Conservation (phyloP, 805 yeast genomes). For the Candida nanaspora region DNA sequence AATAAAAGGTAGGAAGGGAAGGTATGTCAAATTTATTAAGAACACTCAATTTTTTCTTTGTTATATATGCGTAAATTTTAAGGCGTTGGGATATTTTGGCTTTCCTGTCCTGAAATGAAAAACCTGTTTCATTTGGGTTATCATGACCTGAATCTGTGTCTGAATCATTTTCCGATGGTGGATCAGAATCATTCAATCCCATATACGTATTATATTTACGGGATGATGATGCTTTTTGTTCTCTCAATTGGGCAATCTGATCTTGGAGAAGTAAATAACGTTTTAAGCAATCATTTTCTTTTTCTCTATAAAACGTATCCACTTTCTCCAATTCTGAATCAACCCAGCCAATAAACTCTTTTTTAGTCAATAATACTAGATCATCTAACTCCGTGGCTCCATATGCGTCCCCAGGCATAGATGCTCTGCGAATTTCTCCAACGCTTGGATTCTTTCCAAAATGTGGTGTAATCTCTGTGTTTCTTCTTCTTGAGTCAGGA, state of each 20-base stretch:
- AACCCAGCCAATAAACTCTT: slow-evolving; percentile 60
- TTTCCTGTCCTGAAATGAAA: neutral
- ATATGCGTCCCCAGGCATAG: neutral
- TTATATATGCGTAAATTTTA: slow-evolving; percentile 10
- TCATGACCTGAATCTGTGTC: slow-evolving; percentile 7
- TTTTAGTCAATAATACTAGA: slow-evolving; percentile 29
- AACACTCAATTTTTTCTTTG: slow-evolving; percentile 19
- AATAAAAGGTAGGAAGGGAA: slow-evolving; percentile 31
- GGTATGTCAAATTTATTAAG: slow-evolving; percentile 33
- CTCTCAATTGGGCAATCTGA: slow-evolving; percentile 58
- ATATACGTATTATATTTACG: slow-evolving; percentile 6
- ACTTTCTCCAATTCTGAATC: slow-evolving; percentile 54
- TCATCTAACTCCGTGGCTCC: slow-evolving; percentile 22
- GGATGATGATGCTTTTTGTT: slow-evolving; percentile 34
- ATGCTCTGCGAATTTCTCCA: neutral
- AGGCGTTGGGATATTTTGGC: neutral
- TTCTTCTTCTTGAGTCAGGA: neutral
- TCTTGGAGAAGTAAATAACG: slow-evolving; percentile 58
- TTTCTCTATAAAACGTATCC: slow-evolving; percentile 50
- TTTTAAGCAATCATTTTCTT: slow-evolving; percentile 53
- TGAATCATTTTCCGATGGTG: slow-evolving; percentile 4
- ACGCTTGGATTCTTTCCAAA: neutral
- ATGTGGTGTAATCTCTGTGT: neutral
- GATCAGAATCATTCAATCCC: too few species aligned
- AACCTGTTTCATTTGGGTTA: slow-evolving; percentile 5